Evolutionary conservation across 805 yeast species (phyloP).

Genomic region (Groenewaldozyma salmanticensis): DNA sequence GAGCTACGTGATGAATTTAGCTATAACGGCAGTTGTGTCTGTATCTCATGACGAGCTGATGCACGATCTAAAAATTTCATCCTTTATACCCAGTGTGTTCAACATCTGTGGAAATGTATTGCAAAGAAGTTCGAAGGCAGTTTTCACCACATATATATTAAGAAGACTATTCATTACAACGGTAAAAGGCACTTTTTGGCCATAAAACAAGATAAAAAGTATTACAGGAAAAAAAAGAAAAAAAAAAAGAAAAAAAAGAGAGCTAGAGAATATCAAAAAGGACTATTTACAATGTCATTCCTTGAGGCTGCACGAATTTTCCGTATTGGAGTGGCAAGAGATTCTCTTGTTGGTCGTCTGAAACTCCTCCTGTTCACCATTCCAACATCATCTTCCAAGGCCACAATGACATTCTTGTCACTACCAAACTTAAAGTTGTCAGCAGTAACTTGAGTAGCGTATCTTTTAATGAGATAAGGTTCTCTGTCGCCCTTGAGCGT

Average conservation of each 20-base stretch:
- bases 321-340: constrained; percentile 28
- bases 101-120: no score
- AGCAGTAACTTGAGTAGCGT: constrained; percentile 52
- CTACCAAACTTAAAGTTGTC: constrained; percentile 74
- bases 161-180: no score
- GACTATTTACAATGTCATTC: constrained; percentile 22
- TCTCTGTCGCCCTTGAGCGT: constrained; percentile 43
- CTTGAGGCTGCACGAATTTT: constrained; percentile 16
- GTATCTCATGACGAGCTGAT: no score
- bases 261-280: constrained; percentile 12
- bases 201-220: not conserved
- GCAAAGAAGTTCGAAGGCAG: no score
- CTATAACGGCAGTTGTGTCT: no score
- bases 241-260: not conserved
- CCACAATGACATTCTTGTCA: constrained; percentile 59
- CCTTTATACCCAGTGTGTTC: no score
- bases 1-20: no score
- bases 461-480: constrained; percentile 56
- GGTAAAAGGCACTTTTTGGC: no score
- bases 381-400: constrained; percentile 67
- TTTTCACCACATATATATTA: no score
- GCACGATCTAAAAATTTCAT: no score
- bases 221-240: not conserved
- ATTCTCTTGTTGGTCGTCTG: constrained; percentile 44
- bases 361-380: constrained; percentile 55